Base-by-base conservation (phyloP, 148 eudicot genomes). In the Drosera capensis region DNA sequence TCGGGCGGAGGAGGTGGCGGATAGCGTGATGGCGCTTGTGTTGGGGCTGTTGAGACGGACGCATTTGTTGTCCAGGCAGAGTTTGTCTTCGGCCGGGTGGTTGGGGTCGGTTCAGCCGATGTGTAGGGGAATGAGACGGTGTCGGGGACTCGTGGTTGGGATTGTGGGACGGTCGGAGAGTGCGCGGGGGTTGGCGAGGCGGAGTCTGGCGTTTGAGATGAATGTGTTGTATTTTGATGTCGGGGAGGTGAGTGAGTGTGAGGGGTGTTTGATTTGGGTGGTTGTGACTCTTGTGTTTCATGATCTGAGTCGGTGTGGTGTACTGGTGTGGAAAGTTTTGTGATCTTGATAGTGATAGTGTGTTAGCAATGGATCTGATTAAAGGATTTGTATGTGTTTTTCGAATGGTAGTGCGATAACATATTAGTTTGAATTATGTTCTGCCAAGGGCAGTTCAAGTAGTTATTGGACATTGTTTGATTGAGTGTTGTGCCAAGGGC, bases 141-240 rank as follows among this genome's bases (percentile, higher is more conserved):
- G 99, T 51, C 62, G 99, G 1, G 99, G 99, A 0, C 75, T 90
- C 13, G 95, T 84, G 45, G 64, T 90, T 45, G 99, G 99, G 57
- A 84, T 90, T 48, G 56, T 90, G 6, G 99, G 99, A n/a, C 69
- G 87, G 70, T 90, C 99, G 65, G 95, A 84, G 29, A 73, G 95
- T 0, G 99, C 99, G 3, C 66, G 64, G 59, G 73, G 82, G 14
- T 71, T 90, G 82, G 99, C 95, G 20, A 71, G 58, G 39, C 54
- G 99, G 43, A 90, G 99, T 68, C 71, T 90, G 87, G 81, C 97
- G 7, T 90, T 90, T 54, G 80, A 80, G 70, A 90, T 90, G 71
- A 90, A 78, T 57, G 97, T 90, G 66, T 80, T 90, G 48, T 90
- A 90, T 44, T 84, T 84, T 56, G 99, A 90, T 68, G 79, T 84